Base-by-base conservation (phyloP, 208 protist genomes). In the Leishmania amazonensis region DNA sequence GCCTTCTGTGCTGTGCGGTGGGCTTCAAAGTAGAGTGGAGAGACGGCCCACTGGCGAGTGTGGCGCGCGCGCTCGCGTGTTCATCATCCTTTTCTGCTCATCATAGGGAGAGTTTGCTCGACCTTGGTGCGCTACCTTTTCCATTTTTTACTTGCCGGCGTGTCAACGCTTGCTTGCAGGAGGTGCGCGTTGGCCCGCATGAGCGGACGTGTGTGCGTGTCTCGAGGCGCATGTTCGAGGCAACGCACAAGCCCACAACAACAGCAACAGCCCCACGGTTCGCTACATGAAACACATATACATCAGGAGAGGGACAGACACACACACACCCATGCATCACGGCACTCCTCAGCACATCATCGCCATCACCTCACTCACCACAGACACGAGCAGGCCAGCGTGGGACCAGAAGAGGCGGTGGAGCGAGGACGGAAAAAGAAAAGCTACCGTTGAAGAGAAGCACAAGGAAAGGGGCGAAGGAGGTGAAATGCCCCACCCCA, bases 351-450 rank as follows among this genome's bases (percentile, higher is more conserved):
- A 68, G 8, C 13, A 68, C 28, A 68, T 68, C 9, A 31, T 68
- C 62, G 42, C 3, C 45, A 47, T 8, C 0, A 4, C 0, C 45
- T 0, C 42, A 7, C 4, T 0, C 45, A 9, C 45, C 38, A 0
- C 67, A 72, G 15, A 49, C 73, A 90, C 47, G 76, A 38, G 78
- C 68, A 79, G 68, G 74, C 24, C 45, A 54, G 57, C 51, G 24
- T n/a, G 31, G 35, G n/a, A 60, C 64, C 24, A 83, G 72, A 67
- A 74, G 76, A 75, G 76, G 72, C 64, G 58, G n/a, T 8, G 24
- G 28, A 31, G 24, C 35, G 58, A 31, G 58, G 58, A 24, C 58
- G 24, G 54, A 21, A 54, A 54, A 54, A 13, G 45, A 1, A 49
- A 49, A 49, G 45, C 45, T 49, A 49, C 45, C 8, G 6, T 6